Conservation (phyloP, 495 filamentous ascomycete genomes). For the Aspergillus coremiiformis region DNA sequence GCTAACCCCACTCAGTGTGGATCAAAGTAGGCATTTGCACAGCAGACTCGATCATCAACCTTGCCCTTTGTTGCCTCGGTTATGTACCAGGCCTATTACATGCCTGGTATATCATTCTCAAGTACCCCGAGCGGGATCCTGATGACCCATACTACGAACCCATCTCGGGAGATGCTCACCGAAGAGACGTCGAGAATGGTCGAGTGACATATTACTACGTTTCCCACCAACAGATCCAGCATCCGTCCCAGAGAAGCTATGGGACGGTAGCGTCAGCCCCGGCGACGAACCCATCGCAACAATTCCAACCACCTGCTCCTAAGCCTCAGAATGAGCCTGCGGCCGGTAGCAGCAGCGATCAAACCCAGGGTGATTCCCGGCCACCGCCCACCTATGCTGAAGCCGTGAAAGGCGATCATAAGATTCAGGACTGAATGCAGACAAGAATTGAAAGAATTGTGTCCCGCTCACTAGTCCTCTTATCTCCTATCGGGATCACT, state of each 20-base stretch:
- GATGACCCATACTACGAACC: slow-evolving; percentile 55
- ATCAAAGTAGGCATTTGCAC: slow-evolving; percentile 91
- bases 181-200: slow-evolving; percentile 38
- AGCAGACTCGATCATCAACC: slow-evolving; percentile 90
- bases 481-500: not conserved
- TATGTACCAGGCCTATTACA: slow-evolving; percentile 88
- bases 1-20: slow-evolving; percentile 60
- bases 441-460: not conserved
- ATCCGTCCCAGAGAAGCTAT: slow-evolving; percentile 34
- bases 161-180: slow-evolving; percentile 41
- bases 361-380: slow-evolving; percentile 24
- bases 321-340: slow-evolving; percentile 20
- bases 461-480: not conserved
- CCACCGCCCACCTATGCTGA: slow-evolving; percentile 77
- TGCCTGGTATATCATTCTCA: slow-evolving; percentile 96
- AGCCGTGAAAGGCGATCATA: slow-evolving; percentile 80
- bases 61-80: slow-evolving; percentile 83
- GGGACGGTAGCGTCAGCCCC: slow-evolving; percentile 29
- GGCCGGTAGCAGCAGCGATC: slow-evolving; percentile 26
- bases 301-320: slow-evolving; percentile 14
- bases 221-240: slow-evolving; percentile 37
- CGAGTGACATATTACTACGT: slow-evolving; percentile 68
- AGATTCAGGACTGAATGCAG: slow-evolving; percentile 64
- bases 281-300: slow-evolving; percentile 18
- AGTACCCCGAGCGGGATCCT: slow-evolving; percentile 64